These are phyloP conservation scores for Macrocybe gigantea DNA, from an alignment of 768 basidiomycete genomes.

Conservation along the genomic window DNA sequence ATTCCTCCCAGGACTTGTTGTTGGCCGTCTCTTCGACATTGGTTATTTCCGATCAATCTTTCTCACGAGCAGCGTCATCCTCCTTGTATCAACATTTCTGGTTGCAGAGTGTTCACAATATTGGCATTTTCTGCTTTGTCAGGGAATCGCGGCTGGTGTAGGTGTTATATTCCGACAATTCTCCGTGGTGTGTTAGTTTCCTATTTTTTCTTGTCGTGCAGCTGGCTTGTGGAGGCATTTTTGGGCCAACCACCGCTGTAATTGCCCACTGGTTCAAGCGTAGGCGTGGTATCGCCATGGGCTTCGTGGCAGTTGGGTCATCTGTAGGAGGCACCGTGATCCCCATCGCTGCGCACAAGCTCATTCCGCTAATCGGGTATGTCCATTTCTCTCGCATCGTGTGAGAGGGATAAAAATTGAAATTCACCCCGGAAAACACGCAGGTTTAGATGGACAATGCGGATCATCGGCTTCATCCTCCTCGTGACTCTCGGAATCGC, in stretches of 20 bases:
- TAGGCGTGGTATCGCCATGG: slow-evolving; percentile 55
- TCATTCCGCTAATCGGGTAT: slow-evolving; percentile 44
- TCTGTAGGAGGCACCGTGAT: slow-evolving; percentile 65
- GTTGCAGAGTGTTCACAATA: slow-evolving; percentile 64
- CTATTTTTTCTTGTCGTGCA: slow-evolving; percentile 8
- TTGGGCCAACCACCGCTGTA: slow-evolving; percentile 53
- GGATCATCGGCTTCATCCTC: slow-evolving; percentile 62
- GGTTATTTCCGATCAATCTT: slow-evolving; percentile 57
- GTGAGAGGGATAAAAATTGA: neutral
- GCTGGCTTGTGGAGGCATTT: slow-evolving; percentile 52
- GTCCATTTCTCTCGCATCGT: slow-evolving; percentile 2
- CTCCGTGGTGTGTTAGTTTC: neutral
- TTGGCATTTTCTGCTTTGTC: slow-evolving; percentile 77
- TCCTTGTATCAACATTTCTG: slow-evolving; percentile 58
- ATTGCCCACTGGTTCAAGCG: slow-evolving; percentile 73
- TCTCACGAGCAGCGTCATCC: slow-evolving; percentile 37
- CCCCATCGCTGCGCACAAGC: slow-evolving; percentile 53
- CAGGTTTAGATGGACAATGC: slow-evolving; percentile 78
- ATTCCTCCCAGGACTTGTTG: slow-evolving; percentile 56
- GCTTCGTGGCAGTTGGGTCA: slow-evolving; percentile 58
- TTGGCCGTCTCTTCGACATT: slow-evolving; percentile 68
- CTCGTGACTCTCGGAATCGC: slow-evolving; percentile 43
- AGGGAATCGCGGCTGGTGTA: slow-evolving; percentile 64
- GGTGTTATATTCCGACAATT: slow-evolving; percentile 14
- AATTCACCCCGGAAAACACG: neutral